Base-by-base conservation (phyloP, 768 basidiomycete genomes). In the Boletellus ananiceps region DNA sequence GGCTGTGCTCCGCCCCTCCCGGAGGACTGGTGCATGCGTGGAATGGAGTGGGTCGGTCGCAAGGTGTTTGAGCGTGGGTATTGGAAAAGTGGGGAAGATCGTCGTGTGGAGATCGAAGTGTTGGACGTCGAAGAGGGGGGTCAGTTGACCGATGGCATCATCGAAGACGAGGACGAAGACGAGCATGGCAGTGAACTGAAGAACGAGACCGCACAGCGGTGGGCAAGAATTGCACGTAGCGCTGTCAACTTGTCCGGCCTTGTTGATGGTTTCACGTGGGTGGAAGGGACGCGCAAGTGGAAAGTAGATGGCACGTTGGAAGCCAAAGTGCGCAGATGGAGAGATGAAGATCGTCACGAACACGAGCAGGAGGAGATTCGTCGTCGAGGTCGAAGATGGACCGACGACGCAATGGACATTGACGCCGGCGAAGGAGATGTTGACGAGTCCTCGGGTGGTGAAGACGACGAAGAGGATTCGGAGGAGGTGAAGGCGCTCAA, bases 21-120 rank as follows among this genome's bases (percentile, higher is more conserved):
- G 0, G 96, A 99, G 67, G 96, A 98, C 60, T 97, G 94, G 93
- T 89, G 88, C 59, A 64, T 97, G 57, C 79, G 96, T 29, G 96
- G 96, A 1, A 91, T 94, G 84, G 93, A 93, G 58, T 99, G 96
- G 96, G 86, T 91, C 4, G 87, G 90, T 6, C 77, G 91, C 50
- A 81, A 82, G 52, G 84, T 97, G 14, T 98, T 87, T 63, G 93
- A 95, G 65, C 82, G 90, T 35, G 95, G 94, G 0, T 98, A 86
- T 65, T 99, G 96, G 96, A 89, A 86, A 62, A 73, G 74, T n/a
- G 79, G 78, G 29, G 86, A 84, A 44, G 83, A 84, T 49, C 74
- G 77, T 40, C 70, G 72, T 35, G 60, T 69, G 53, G 95, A 98
- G 73, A 75, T 89, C 47, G 93, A 93, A 59, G 84, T 93, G 1